A percentile compares a stretch with the other conserved stretches of the same genome.
phyloP scores from a whole-genome alignment of 1,139 yeast genomes.

The Nakaseomyces uthaithaninus region DNA sequence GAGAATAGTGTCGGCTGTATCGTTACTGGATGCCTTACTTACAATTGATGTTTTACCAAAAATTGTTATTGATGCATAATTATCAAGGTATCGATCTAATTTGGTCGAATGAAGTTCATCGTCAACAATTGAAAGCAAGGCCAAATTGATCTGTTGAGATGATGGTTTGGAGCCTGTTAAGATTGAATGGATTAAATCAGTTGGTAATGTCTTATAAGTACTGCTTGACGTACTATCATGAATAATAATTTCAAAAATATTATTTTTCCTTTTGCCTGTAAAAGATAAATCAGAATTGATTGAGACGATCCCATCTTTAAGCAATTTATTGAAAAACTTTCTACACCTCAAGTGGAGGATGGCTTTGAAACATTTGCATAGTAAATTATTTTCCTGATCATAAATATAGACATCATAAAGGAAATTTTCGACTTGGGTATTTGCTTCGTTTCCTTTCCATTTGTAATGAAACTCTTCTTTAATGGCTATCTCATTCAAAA shows the following conservation, averaged over 20 bases:
- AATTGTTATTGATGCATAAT: constrained; percentile 1
- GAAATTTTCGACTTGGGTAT: constrained; percentile 8
- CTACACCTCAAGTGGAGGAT: constrained; percentile 18
- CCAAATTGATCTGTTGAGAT: constrained; percentile 12
- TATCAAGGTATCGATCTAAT: constrained; percentile 11
- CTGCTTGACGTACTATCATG: constrained; percentile 7
- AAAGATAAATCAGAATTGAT: constrained; percentile 8
- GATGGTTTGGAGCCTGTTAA: constrained; percentile 38
- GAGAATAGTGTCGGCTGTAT: constrained; percentile 1
- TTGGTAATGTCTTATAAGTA: constrained; percentile 7
- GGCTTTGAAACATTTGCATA: constrained; percentile 23
- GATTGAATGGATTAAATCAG: constrained; percentile 33
- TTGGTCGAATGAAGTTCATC: constrained; percentile 17
- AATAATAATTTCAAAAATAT: not conserved
- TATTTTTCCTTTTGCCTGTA: not conserved
- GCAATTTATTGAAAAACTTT: constrained; percentile 10
- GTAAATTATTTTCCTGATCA: constrained; percentile 5
- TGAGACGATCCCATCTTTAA: constrained; percentile 8
- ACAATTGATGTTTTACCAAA: not conserved
- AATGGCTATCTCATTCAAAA: not conserved
- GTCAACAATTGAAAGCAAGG: constrained; percentile 16
- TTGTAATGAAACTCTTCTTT: not conserved
- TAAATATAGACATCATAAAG: constrained; percentile 22
- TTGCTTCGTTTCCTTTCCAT: not conserved
- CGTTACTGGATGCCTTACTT: not conserved